phyloP scores from a whole-genome alignment of 331 rosid genomes.

The Ulmus americana region DNA sequence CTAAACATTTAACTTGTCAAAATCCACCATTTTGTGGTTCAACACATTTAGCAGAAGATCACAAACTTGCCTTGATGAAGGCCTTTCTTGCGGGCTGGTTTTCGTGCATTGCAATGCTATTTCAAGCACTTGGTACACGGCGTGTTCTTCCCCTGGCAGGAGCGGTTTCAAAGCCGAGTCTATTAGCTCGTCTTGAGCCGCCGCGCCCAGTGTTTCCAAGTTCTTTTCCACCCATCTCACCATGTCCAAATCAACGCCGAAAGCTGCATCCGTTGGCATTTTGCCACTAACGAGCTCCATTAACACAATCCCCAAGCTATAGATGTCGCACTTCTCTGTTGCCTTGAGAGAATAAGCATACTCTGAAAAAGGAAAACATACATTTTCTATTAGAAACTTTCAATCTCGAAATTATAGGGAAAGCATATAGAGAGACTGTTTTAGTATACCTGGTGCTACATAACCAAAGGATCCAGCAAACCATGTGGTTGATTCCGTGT shows the following conservation, averaged over 20 bases:
- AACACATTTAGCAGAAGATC: constrained; percentile 58
- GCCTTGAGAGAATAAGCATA: constrained; percentile 71
- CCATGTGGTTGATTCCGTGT: constrained; percentile 59
- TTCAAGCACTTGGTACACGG: constrained; percentile 69
- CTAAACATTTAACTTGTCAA: constrained; percentile 38
- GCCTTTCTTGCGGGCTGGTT: constrained; percentile 68
- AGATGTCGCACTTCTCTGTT: constrained; percentile 80
- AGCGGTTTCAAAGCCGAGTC: constrained; percentile 61
- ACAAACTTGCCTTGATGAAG: constrained; percentile 57
- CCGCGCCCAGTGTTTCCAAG: constrained; percentile 35
- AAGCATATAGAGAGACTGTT: not conserved
- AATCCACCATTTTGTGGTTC: constrained; percentile 34
- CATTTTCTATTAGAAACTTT: constrained; percentile 5
- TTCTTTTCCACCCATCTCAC: constrained; percentile 79
- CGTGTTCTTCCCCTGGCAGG: constrained; percentile 46
- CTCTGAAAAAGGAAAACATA: constrained; percentile 38
- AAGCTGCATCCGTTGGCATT: constrained; percentile 58
- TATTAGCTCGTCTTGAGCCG: constrained; percentile 45
- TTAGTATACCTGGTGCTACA: constrained; percentile 70
- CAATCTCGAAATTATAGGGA: not conserved
- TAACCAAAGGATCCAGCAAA: constrained; percentile 88
- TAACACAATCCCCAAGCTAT: constrained; percentile 82
- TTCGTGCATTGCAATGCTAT: constrained; percentile 77
- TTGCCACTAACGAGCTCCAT: constrained; percentile 89
- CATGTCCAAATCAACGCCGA: constrained; percentile 79